Percentiles rank a stretch among this genome's conserved stretches.
These are phyloP conservation scores for Panellus pusillus DNA, from an alignment of 768 basidiomycete species.

Conservation along the genomic window DNA sequence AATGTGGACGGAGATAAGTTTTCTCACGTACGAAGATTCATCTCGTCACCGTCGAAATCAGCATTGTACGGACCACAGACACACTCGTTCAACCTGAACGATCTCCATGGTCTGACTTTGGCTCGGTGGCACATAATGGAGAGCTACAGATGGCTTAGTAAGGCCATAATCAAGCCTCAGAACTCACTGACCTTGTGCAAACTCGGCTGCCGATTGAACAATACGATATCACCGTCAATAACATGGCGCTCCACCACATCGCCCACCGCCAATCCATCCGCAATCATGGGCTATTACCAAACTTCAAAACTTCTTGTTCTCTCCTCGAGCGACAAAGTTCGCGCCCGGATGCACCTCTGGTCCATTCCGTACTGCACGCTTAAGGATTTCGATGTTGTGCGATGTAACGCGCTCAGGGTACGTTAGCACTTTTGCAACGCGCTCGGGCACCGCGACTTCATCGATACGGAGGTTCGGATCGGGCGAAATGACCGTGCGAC, in stretches of 20 bases:
- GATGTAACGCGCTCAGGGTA: conserved; percentile 94
- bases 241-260: conserved; percentile 96
- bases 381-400: conserved; percentile 81
- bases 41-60: conserved; percentile 99
- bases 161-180: conserved; percentile 4
- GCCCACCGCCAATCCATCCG: conserved; percentile 80
- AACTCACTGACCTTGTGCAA: conserved; percentile 74
- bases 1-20: background rate
- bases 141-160: conserved; percentile 48
- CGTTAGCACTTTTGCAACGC: conserved; percentile 91
- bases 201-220: conserved; percentile 99
- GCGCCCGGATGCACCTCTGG: conserved; percentile 92
- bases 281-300: conserved; percentile 81
- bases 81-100: conserved; percentile 97
- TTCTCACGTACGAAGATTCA: conserved; percentile 86
- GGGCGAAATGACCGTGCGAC: conserved; percentile 96
- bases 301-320: conserved; percentile 89
- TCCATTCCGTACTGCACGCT: conserved; percentile 82
- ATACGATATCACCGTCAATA: conserved; percentile 90
- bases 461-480: conserved; percentile 99
- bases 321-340: conserved; percentile 85
- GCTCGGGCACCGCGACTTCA: conserved; percentile 96
- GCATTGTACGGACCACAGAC: conserved; percentile 99
- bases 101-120: conserved; percentile 95
- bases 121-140: conserved; percentile 98